Conservation (phyloP, 1,139 yeast genomes). For the Kurtzmaniella natalensis region DNA sequence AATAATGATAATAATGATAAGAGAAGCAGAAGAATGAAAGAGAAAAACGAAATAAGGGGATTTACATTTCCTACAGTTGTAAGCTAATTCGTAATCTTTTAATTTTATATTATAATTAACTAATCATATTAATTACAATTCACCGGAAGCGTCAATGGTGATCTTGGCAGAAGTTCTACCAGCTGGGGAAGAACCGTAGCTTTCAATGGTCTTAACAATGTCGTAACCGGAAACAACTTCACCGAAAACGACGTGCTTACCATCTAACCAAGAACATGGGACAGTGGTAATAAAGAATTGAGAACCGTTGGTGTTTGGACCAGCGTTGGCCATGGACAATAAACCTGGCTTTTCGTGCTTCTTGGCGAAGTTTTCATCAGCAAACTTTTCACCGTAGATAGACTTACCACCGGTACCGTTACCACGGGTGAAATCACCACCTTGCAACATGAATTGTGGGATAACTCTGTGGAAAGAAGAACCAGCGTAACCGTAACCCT, state of each 20-base stretch:
- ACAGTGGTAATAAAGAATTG: conserved; percentile 99
- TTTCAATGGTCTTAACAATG: conserved; percentile 87
- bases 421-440: conserved; percentile 96
- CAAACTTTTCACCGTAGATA: conserved; percentile 93
- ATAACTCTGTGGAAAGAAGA: conserved; percentile 98
- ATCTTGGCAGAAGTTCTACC: conserved; percentile 82
- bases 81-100: too few relatives aligned
- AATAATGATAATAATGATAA: too few relatives aligned
- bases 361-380: conserved; percentile 89
- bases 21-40: not conserved
- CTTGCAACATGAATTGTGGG: conserved; percentile 98
- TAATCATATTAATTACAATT: conserved; percentile 44
- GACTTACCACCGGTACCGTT: conserved; percentile 99
- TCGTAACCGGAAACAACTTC: conserved; percentile 91
- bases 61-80: too few relatives aligned
- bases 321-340: conserved; percentile 98
- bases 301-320: conserved; percentile 99
- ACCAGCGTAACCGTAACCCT: conserved; percentile 91
- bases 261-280: conserved; percentile 94
- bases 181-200: conserved; percentile 65
- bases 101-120: not conserved
- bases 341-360: conserved; percentile 91
- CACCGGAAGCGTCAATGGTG: conserved; percentile 81
- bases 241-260: conserved; percentile 98
- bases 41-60: too few relatives aligned